phyloP scores from a whole-genome alignment of 768 basidiomycete species.

The Lenzites betulinus region DNA sequence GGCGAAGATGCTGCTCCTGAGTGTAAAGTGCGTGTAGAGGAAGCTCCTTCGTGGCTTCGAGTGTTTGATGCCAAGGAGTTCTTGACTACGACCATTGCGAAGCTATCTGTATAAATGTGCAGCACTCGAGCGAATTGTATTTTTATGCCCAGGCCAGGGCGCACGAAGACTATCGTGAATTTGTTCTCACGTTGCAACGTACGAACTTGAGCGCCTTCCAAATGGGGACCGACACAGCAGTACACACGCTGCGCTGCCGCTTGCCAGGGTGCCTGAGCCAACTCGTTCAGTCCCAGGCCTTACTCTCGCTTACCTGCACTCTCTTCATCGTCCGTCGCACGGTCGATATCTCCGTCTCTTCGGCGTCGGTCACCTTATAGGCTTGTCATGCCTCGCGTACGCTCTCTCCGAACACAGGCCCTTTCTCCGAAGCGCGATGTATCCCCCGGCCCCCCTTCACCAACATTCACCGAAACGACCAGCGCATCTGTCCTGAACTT shows the following conservation, averaged over 20 bases:
- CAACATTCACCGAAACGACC: slow-evolving; percentile 82
- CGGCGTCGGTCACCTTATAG: not conserved
- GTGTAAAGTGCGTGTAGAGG: slow-evolving; percentile 12
- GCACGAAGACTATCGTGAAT: not conserved
- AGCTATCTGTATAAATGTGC: not conserved
- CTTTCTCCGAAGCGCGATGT: slow-evolving; percentile 48
- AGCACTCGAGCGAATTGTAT: not conserved
- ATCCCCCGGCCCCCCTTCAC: slow-evolving; percentile 71
- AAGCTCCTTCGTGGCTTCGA: slow-evolving; percentile 24
- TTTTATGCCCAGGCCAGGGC: too few relatives aligned
- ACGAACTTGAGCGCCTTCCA: slow-evolving; percentile 15
- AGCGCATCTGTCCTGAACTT: slow-evolving; percentile 78
- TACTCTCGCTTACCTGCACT: slow-evolving; percentile 5
- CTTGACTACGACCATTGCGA: slow-evolving; percentile 16
- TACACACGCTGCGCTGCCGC: slow-evolving; percentile 18
- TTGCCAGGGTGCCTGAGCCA: slow-evolving; percentile 6
- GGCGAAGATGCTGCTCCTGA: slow-evolving; percentile 40
- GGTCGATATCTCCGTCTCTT: slow-evolving; percentile 1
- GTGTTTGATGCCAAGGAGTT: slow-evolving; percentile 24
- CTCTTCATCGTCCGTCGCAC: slow-evolving; percentile 1
- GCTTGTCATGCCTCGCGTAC: slow-evolving; percentile 51
- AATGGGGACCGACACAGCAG: slow-evolving; percentile 8
- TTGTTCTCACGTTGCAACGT: not conserved
- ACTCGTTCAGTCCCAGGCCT: not conserved
- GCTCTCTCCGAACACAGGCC: slow-evolving; percentile 57